These are phyloP conservation scores for Termitomyces sp. DNA, from an alignment of 1,284 basidiomycete species.

Conservation along the genomic window DNA sequence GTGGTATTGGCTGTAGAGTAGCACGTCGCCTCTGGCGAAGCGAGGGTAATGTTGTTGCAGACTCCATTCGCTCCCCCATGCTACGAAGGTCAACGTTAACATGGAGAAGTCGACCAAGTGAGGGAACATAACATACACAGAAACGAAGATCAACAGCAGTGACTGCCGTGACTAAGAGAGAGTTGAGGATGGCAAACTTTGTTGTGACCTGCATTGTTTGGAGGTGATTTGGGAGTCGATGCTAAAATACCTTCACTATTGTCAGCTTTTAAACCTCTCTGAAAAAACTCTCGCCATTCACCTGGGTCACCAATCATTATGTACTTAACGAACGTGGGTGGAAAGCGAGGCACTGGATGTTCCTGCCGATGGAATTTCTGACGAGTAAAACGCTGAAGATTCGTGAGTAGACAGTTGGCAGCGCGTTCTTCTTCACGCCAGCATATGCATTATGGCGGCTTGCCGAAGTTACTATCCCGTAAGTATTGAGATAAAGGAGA, in stretches of 20 bases:
- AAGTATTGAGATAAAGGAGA: not conserved
- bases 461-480: slow-evolving; percentile 2
- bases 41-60: slow-evolving; percentile 5
- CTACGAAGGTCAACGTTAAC: not conserved
- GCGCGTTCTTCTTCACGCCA: slow-evolving; percentile 1
- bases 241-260: not conserved
- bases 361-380: not conserved
- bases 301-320: slow-evolving; percentile 1
- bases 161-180: slow-evolving; percentile 3
- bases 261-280: slow-evolving; percentile 4
- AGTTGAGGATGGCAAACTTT: not conserved
- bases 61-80: slow-evolving; percentile 5
- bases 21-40: slow-evolving; percentile 1
- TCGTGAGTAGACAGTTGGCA: slow-evolving; percentile 5
- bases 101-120: not conserved
- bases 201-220: slow-evolving; percentile 5
- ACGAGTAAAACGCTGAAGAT: not conserved
- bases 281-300: not conserved
- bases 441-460: not conserved
- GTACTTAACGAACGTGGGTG: slow-evolving; percentile 2
- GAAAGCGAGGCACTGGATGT: slow-evolving; percentile 1
- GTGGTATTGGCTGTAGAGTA: not conserved
- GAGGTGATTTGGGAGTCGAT: not conserved
- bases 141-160: slow-evolving; percentile 9
- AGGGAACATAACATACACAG: slow-evolving; percentile 6